A percentile compares a stretch with the other conserved stretches of the same genome.
phyloP scores from a whole-genome alignment of 495 filamentous ascomycete species.

The Aspergillus conjunctus region DNA sequence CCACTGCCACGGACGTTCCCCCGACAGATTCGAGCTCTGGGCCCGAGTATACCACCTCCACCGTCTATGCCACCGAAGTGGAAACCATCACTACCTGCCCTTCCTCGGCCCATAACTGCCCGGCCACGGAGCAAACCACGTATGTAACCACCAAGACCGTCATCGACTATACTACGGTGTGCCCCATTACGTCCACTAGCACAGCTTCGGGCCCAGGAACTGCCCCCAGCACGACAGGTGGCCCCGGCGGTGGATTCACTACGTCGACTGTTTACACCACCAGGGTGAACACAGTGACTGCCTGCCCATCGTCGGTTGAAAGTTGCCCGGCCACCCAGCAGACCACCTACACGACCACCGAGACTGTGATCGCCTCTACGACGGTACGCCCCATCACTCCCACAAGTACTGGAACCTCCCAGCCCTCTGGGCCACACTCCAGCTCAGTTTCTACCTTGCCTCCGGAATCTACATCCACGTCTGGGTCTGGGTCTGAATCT shows the following conservation, averaged over 20 bases:
- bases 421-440: no score
- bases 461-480: no score
- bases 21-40: not conserved
- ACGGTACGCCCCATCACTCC: not conserved
- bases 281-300: not conserved
- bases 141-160: not conserved
- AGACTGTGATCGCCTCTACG: not conserved
- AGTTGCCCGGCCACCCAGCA: not conserved
- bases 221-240: no score
- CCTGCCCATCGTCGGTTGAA: not conserved
- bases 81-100: not conserved
- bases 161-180: not conserved
- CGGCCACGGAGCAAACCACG: not conserved
- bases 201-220: no score
- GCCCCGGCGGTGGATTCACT: not conserved
- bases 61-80: not conserved
- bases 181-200: not conserved
- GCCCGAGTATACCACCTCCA: not conserved
- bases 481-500: not conserved
- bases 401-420: not conserved
- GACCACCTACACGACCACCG: constrained; percentile 1
- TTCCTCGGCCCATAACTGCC: not conserved
- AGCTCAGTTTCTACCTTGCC: not conserved
- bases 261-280: not conserved
- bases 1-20: not conserved